phyloP scores from a whole-genome alignment of 2,329 filamentous ascomycete genomes.

The Emericellopsis atlantica region DNA sequence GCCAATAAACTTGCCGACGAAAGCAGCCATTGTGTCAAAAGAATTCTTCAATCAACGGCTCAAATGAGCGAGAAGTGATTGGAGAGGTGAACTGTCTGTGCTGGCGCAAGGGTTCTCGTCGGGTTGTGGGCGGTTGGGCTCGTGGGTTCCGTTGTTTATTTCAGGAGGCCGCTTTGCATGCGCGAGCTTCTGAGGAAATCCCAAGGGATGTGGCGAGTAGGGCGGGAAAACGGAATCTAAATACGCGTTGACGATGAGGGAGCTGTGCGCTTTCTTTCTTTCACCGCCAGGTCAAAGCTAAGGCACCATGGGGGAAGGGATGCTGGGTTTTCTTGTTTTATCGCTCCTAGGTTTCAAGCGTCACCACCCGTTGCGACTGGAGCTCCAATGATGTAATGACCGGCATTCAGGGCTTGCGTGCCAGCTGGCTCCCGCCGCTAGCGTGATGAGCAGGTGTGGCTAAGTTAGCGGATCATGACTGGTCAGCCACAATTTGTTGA shows the following conservation, averaged over 20 bases:
- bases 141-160: neutral
- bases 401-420: neutral
- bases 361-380: neutral
- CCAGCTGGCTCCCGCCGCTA: neutral
- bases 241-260: no score
- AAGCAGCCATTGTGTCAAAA: constrained; percentile 30
- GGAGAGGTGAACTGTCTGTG: neutral
- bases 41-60: neutral
- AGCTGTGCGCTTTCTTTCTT: neutral
- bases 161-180: neutral
- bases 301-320: neutral
- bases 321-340: neutral
- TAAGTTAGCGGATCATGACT: neutral
- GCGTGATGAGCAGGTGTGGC: neutral
- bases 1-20: constrained; percentile 39
- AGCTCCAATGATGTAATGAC: constrained; percentile 3
- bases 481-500: neutral
- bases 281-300: neutral
- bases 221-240: neutral
- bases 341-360: neutral
- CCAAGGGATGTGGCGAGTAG: neutral
- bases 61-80: neutral
- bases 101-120: no score
- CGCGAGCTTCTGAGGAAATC: neutral
- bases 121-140: neutral